phyloP scores from a whole-genome alignment of 2,329 filamentous ascomycete genomes.

The Myriosclerotinia curreyana region DNA sequence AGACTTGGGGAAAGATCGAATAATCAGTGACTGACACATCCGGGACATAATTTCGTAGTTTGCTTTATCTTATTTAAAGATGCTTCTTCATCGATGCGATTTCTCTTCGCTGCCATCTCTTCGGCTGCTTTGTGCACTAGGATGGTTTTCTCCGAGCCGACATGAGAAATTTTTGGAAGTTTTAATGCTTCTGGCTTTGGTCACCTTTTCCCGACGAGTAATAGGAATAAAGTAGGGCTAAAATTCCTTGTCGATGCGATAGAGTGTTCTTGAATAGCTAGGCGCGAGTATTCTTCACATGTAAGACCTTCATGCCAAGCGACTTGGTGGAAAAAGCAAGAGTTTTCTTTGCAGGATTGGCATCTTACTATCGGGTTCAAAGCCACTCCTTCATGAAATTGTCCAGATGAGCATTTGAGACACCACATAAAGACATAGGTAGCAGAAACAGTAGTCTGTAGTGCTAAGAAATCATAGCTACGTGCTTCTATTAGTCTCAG shows the following conservation, averaged over 20 bases:
- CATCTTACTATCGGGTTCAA: neutral
- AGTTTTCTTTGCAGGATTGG: neutral
- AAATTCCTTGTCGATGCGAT: neutral
- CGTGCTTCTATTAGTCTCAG: neutral
- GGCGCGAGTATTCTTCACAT: constrained; percentile 9
- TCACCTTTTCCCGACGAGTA: neutral
- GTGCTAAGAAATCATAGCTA: neutral
- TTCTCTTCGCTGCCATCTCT: neutral
- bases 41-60: constrained; percentile 8
- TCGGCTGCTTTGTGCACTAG: neutral
- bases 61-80: constrained; percentile 1
- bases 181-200: neutral
- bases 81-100: neutral
- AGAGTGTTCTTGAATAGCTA: neutral
- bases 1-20: neutral
- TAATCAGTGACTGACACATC: neutral
- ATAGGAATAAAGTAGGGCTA: neutral
- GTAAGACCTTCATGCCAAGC: constrained; percentile 4
- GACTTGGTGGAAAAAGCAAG: neutral
- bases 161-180: too few species aligned
- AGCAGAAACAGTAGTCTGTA: neutral
- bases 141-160: neutral
- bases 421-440: neutral
- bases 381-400: neutral
- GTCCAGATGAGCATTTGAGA: neutral